Evolutionary conservation across 1,139 yeast genomes (phyloP), one percentile per base, ranked within the genome.

Genomic region (Protomyces inouyei): DNA sequence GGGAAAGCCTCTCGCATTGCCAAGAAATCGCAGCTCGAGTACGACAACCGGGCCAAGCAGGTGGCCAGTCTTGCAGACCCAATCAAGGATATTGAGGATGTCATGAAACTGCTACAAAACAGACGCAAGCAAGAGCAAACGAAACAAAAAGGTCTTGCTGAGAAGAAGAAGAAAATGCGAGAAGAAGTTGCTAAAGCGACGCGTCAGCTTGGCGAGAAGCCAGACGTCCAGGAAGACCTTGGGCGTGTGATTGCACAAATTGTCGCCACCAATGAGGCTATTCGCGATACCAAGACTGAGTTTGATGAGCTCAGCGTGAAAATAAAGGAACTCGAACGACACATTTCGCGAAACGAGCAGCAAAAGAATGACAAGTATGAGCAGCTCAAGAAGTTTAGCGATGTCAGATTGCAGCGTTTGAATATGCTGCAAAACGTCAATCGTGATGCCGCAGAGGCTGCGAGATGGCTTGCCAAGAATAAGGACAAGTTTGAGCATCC

Each of bases 241-340:
- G 82, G 83, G 60, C 87, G 84, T 64, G 77, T 81, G 66, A 84
- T 81, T 67, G 74, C 72, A n/a, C 76, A 76, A 63, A 77, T 79
- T 57, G 75, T 77, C 38, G 72, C 73, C 14, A 75, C 80, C 59
- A 83, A 82, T 69, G 70, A 71, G 23, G 77, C 76, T 37, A 54
- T 54, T 16, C 64, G 78, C 81, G 56, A 55, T 16, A 43, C 52
- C 16, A 37, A 61, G 36, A 46, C 57, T 5, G 57, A 37, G 37
- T 32, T 52, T 10, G 55, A 52, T 3, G 48, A 59, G 14, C 79
- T 82, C 10, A 78, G 78, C 68, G 67, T 67, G 10, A 72, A 74
- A 38, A 69, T 78, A 23, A 72, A 72, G 51, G 52, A 18, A 3
- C 57, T 52, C n/a, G 52, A 28, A 35, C 28, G 23, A 35, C 57